Conservation (phyloP, 2,329 filamentous ascomycete genomes). For the Neurospora crassa region DNA sequence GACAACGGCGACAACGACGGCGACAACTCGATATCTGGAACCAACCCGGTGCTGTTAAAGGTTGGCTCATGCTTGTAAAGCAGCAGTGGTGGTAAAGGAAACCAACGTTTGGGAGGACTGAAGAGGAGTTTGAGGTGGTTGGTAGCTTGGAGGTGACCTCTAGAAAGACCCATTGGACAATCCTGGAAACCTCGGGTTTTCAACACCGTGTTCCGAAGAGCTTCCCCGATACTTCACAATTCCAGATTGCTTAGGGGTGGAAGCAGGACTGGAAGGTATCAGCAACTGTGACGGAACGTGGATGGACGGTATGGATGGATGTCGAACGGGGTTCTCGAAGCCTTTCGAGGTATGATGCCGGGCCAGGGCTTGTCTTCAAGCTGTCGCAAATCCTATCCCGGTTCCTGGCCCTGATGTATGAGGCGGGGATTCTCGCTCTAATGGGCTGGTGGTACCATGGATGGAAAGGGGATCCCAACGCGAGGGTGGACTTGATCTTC, state of each 20-base stretch:
- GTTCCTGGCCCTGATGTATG: slow-evolving; percentile 6
- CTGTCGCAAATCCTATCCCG: slow-evolving; percentile 9
- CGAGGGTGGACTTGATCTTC: slow-evolving; percentile 13
- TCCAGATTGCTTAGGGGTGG: background rate
- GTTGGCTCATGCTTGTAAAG: background rate
- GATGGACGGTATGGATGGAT: background rate
- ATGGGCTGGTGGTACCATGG: slow-evolving; percentile 10
- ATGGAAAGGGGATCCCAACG: slow-evolving; percentile 10
- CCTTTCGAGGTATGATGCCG: background rate
- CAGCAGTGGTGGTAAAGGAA: background rate
- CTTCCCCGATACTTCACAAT: background rate
- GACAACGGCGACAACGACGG: background rate
- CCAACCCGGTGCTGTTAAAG: background rate
- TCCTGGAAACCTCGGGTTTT: background rate
- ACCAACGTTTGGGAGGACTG: background rate
- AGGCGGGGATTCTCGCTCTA: slow-evolving; percentile 9
- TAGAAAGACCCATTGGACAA: background rate
- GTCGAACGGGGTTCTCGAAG: background rate
- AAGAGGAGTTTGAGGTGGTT: background rate
- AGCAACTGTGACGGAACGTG: background rate
- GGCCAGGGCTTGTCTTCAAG: slow-evolving; percentile 8
- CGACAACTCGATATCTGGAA: background rate
- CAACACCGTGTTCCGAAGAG: background rate
- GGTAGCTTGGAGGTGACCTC: background rate
- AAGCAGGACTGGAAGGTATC: background rate